phyloP scores from a whole-genome alignment of 2,329 filamentous ascomycete genomes.

The Curvularia sp. region DNA sequence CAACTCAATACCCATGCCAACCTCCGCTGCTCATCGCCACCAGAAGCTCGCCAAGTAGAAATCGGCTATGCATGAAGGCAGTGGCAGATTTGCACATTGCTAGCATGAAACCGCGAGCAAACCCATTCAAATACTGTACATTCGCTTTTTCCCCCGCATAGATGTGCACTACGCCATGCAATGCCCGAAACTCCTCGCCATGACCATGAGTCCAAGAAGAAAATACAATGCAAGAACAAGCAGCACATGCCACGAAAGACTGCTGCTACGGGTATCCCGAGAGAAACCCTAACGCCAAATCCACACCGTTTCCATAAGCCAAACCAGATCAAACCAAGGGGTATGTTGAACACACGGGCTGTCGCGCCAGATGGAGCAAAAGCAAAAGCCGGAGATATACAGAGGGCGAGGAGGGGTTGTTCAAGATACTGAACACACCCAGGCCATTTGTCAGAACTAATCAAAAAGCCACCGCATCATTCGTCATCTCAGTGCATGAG shows the following conservation, averaged over 20 bases:
- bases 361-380: conserved; percentile 33
- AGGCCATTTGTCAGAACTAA: conserved; percentile 8
- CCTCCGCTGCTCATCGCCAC: neutral
- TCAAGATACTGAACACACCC: conserved; percentile 11
- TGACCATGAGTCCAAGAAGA: conserved; percentile 30
- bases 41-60: neutral
- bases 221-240: conserved; percentile 34
- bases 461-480: conserved; percentile 4
- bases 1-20: neutral
- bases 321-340: conserved; percentile 27
- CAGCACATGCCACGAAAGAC: conserved; percentile 26
- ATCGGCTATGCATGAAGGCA: neutral
- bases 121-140: conserved; percentile 35
- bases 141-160: conserved; percentile 29
- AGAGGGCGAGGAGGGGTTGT: conserved; percentile 24
- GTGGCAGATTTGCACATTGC: conserved; percentile 15
- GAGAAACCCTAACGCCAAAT: conserved; percentile 37
- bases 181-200: conserved; percentile 41
- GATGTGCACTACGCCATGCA: conserved; percentile 33
- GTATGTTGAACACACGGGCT: conserved; percentile 29
- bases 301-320: conserved; percentile 29
- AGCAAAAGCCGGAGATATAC: conserved; percentile 34
- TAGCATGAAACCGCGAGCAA: conserved; percentile 13
- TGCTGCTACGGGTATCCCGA: conserved; percentile 40
- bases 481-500: conserved; percentile 40